Evolutionary conservation across 2,329 filamentous ascomycete species (phyloP).

Genomic region (Sodiomyces alkalinus): DNA sequence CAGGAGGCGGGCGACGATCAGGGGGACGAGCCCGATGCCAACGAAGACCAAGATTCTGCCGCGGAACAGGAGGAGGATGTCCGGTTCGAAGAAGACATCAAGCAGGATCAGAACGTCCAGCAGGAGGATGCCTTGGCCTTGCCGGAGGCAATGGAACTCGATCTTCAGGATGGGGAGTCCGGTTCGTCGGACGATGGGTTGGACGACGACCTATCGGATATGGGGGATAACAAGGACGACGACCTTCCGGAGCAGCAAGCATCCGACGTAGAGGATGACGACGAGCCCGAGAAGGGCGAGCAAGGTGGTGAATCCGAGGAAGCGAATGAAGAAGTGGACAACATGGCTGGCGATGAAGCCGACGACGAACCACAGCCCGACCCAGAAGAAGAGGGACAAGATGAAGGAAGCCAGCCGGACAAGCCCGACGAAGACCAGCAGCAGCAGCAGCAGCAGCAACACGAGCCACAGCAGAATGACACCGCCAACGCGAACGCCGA

Average conservation of each 20-base stretch:
- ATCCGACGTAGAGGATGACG: slow-evolving; percentile 16
- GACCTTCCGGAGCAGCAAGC: slow-evolving; percentile 20
- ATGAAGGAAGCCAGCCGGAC: slow-evolving; percentile 19
- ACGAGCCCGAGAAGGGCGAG: slow-evolving; percentile 14
- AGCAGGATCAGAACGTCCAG: slow-evolving; percentile 59
- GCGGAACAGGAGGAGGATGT: slow-evolving; percentile 45
- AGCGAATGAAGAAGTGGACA: slow-evolving; percentile 11
- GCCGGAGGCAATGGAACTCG: slow-evolving; percentile 77
- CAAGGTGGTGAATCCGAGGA: slow-evolving; percentile 18
- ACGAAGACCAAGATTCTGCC: slow-evolving; percentile 44
- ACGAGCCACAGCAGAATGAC: too few species aligned
- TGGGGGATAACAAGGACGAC: slow-evolving; percentile 28
- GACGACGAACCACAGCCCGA: slow-evolving; percentile 25
- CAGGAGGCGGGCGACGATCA: slow-evolving; percentile 28
- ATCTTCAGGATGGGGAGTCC: slow-evolving; percentile 55
- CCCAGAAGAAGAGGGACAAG: slow-evolving; percentile 39
- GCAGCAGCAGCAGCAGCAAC: slow-evolving; percentile 15
- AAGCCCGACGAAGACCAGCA: slow-evolving; percentile 14
- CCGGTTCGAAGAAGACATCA: slow-evolving; percentile 39
- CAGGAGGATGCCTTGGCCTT: slow-evolving; percentile 72
- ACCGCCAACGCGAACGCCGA: slow-evolving; percentile 39
- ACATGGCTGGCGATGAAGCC: slow-evolving; percentile 24
- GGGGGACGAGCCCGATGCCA: slow-evolving; percentile 20
- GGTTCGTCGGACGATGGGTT: slow-evolving; percentile 38
- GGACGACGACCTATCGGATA: slow-evolving; percentile 37